Evolutionary conservation across 768 basidiomycete genomes (phyloP), one percentile per base, ranked within the genome.

Genomic region (Suillus plorans): DNA sequence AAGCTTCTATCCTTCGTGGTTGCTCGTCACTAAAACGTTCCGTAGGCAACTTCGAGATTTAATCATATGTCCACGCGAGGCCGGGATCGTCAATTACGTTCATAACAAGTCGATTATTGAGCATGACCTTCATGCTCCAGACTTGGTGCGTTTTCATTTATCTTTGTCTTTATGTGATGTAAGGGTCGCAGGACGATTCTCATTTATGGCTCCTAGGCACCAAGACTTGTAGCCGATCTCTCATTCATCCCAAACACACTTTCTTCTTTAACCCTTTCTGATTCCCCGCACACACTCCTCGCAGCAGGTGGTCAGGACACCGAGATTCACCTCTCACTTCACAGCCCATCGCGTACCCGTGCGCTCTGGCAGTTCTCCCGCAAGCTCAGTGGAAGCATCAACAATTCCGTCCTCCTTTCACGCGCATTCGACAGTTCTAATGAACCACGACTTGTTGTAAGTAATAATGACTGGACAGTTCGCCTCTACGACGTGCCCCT

Each of bases 381-480:
- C 64, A 76, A 73, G n/a, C 77, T 90, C 20, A 71, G 77, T 1
- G 89, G 87, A 7, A 90, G 89, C 9, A 94, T 94, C 74, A 94
- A 94, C 76, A 95, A 95, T 74, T 90, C 91, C 7, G 86, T 94
- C 28, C 69, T 80, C 64, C 76, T 90, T 42, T 83, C 86, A 12
- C 80, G 81, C 41, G 85, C 89, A 25, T 77, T 86, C 65, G 80
- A 89, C 72, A 88, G 85, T 73, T 85, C 85, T 67, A 82, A 84
- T 10, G 91, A 93, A 69, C 94, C 94, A 0, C 81, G 94, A 9
- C 81, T 95, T 52, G 84, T 87, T 31, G 86, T 96, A 66, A 91
- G 89, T 78, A 95, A 95, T 72, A 97, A 97, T 74, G 94, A 96
- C 71, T 82, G 83, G 61, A 85, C 86, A 0, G 86, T 97, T 70